Conservation (phyloP, 768 basidiomycete species). For the Suillus subalutaceus region DNA sequence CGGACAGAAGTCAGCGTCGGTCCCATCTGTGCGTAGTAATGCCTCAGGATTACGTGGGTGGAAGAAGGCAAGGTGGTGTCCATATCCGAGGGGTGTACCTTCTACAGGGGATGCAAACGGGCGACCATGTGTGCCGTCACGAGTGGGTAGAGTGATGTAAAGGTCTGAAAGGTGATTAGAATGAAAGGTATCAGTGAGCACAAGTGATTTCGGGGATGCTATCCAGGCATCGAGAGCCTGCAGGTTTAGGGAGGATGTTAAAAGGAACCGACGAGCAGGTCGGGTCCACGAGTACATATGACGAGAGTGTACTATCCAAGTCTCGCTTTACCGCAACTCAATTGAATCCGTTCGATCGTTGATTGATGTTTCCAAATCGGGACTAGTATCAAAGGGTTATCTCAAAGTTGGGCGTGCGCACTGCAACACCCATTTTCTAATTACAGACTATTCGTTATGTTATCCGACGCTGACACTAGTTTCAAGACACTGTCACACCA, state of each 20-base stretch:
- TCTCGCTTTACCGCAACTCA: too few relatives aligned
- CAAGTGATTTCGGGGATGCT: slow-evolving; percentile 46
- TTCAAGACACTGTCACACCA: too few relatives aligned
- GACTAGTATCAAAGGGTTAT: too few relatives aligned
- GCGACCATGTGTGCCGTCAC: slow-evolving; percentile 56
- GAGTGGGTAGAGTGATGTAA: slow-evolving; percentile 72
- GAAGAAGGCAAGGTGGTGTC: slow-evolving; percentile 78
- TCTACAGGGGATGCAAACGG: slow-evolving; percentile 43
- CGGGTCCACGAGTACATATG: background rate
- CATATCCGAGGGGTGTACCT: slow-evolving; percentile 52
- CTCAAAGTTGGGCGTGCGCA: too few relatives aligned
- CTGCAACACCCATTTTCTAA: too few relatives aligned
- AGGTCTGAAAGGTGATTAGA: slow-evolving; percentile 64
- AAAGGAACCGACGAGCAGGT: slow-evolving; percentile 15
- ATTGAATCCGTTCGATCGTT: background rate
- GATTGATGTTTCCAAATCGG: slow-evolving; percentile 16
- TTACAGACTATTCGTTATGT: too few relatives aligned
- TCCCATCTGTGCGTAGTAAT: slow-evolving; percentile 65
- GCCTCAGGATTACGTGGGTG: slow-evolving; percentile 63
- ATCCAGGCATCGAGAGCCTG: slow-evolving; percentile 57
- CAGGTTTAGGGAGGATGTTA: slow-evolving; percentile 17
- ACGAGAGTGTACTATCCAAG: background rate
- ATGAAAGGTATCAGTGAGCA: slow-evolving; percentile 52
- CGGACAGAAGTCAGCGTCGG: slow-evolving; percentile 71
- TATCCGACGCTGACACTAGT: too few relatives aligned